phyloP scores from a whole-genome alignment of 2,329 filamentous ascomycete species.

The Endothia cerciana region DNA sequence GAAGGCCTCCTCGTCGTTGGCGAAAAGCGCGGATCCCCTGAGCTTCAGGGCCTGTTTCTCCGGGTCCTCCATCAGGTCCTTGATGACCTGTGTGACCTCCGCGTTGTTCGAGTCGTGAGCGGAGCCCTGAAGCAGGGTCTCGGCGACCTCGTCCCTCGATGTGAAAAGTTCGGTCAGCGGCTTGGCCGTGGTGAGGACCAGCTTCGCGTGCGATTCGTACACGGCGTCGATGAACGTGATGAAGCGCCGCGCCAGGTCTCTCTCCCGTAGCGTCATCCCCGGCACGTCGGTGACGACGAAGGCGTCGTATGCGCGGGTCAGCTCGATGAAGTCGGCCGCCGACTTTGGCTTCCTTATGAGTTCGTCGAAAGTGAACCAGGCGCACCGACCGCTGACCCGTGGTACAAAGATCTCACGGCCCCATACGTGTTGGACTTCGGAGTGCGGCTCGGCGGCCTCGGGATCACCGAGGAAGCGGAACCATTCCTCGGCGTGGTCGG shows the following conservation, averaged over 20 bases:
- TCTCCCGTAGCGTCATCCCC: slow-evolving; percentile 83
- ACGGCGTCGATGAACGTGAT: slow-evolving; percentile 98
- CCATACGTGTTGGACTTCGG: slow-evolving; percentile 85
- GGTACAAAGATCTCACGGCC: slow-evolving; percentile 88
- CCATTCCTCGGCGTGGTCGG: slow-evolving; percentile 89
- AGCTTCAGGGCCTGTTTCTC: slow-evolving; percentile 83
- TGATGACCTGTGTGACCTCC: slow-evolving; percentile 70
- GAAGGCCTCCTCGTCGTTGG: slow-evolving; percentile 94
- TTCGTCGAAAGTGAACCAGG: slow-evolving; percentile 91
- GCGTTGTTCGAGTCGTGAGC: slow-evolving; percentile 46
- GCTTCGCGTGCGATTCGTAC: slow-evolving; percentile 90
- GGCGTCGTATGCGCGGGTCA: slow-evolving; percentile 86
- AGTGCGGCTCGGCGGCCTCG: slow-evolving; percentile 72
- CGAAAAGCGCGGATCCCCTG: slow-evolving; percentile 85
- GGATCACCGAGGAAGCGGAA: slow-evolving; percentile 92
- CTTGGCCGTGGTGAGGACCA: slow-evolving; percentile 88
- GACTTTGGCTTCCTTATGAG: slow-evolving; percentile 87
- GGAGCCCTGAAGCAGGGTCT: slow-evolving; percentile 57
- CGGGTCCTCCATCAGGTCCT: slow-evolving; percentile 83
- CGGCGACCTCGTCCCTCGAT: slow-evolving; percentile 69
- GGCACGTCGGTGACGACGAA: slow-evolving; percentile 93
- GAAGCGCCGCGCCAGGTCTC: slow-evolving; percentile 88
- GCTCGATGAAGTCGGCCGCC: slow-evolving; percentile 92
- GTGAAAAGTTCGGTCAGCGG: slow-evolving; percentile 87
- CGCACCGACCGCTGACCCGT: slow-evolving; percentile 82